These are phyloP conservation scores for Eucalyptus cloeziana DNA, from an alignment of 345 rosid species.

Conservation along the genomic window DNA sequence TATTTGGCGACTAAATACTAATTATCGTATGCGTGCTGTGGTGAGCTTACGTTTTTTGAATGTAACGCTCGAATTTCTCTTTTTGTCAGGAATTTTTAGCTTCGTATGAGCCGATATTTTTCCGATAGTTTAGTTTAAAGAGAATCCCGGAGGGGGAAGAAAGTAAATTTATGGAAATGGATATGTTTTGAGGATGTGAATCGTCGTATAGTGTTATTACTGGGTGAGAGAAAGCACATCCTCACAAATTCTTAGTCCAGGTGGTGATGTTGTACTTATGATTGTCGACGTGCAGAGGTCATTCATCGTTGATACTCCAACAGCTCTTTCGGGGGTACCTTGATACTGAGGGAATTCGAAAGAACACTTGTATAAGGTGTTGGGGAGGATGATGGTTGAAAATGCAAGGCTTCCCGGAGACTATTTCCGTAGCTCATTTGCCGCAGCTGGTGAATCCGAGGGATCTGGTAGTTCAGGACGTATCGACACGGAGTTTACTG, in stretches of 20 bases:
- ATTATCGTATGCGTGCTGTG: not conserved
- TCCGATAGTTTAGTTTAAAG: not conserved
- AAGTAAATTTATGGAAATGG: not conserved
- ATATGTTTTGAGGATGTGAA: not conserved
- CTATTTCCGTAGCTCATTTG: conserved; percentile 30
- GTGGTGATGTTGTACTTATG: not conserved
- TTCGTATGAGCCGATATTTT: not conserved
- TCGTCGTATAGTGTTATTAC: not conserved
- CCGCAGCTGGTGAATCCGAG: conserved; percentile 63
- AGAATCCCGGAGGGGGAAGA: not conserved
- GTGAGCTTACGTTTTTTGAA: not conserved
- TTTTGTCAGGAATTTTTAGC: not conserved
- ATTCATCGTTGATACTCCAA: not conserved
- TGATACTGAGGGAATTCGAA: not conserved
- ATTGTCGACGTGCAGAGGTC: not conserved
- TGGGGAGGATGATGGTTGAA: conserved; percentile 38
- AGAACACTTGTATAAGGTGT: not conserved
- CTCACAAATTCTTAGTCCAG: not conserved
- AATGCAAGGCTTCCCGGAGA: conserved; percentile 42
- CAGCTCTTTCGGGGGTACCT: not conserved
- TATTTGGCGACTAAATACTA: not conserved
- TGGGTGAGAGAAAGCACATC: not conserved
- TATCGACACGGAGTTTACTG: conserved; percentile 53
- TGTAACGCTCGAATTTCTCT: not conserved
- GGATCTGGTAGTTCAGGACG: conserved; percentile 78